Evolutionary conservation across 371 early-diverging fungal genomes (phyloP), one percentile per base, ranked within the genome.

Genomic region (Lichtheimia hyalospora): DNA sequence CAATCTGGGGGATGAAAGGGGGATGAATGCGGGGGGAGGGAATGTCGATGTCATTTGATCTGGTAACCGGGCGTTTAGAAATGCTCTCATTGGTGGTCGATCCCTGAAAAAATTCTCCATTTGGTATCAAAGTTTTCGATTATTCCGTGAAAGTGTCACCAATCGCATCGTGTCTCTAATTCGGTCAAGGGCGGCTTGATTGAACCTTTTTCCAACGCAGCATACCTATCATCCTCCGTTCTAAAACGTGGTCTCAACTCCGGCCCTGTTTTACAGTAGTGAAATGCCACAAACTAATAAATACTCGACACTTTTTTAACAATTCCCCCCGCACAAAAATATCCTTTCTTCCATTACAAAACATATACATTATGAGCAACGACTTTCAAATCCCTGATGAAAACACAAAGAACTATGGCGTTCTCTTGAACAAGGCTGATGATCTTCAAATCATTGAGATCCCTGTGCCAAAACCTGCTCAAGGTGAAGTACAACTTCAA

Each of bases 361-460:
- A n/a, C 14, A 43, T 25, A 43, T 15, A 8, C 27, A 21, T 15
- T 14, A 57, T 48, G 57, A 49, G 49, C 20, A 44, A 49, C 20
- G 21, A 58, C 15, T 55, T 28, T 24, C 50, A 55, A 24, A 62
- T 62, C 27, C 64, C 64, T 27, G 56, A 58, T 48, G 50, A 64
- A 28, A 64, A 34, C 59, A 64, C 64, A 28, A 54, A 62, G 51
- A 76, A 76, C 49, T 69, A 69, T 52, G 74, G 68, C 25, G 71
- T 71, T 21, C 41, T 73, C 27, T 53, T 74, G 23, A 68, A 62
- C 49, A 69, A 74, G 61, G 70, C 66, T 44, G 64, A 77, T 28
- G 70, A 77, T 53, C 67, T 74, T 43, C 58, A 67, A 44, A 53
- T 74, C 27, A 75, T 73, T 15, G 77, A 77, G 21, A 63, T 77